Conservation (phyloP, 1,139 yeast genomes). For the Kluyveromyces sp. region DNA sequence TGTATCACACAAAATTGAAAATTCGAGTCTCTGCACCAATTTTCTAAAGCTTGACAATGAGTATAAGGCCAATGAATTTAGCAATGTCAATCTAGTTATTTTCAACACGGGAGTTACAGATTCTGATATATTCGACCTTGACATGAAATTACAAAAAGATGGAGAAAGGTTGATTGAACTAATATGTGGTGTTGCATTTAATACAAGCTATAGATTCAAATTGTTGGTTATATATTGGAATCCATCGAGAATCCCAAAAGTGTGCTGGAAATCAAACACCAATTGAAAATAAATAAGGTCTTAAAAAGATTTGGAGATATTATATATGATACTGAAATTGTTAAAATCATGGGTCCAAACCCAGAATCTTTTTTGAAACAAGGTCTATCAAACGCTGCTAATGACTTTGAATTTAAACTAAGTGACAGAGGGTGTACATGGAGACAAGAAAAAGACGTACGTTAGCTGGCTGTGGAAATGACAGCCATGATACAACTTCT, state of each 20-base stretch:
- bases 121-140: slow-evolving; percentile 27
- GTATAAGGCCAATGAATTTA: slow-evolving; percentile 16
- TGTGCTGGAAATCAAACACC: slow-evolving; percentile 16
- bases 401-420: slow-evolving; percentile 16
- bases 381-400: slow-evolving; percentile 19
- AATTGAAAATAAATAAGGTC: slow-evolving; percentile 22
- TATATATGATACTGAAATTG: slow-evolving; percentile 20
- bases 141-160: slow-evolving; percentile 28
- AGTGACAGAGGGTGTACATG: slow-evolving; percentile 26
- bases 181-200: slow-evolving; percentile 29
- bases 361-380: slow-evolving; percentile 22
- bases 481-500: slow-evolving; percentile 1
- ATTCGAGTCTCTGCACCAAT: neutral
- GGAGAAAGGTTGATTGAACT: slow-evolving; percentile 30
- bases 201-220: slow-evolving; percentile 29
- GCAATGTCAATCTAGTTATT: slow-evolving; percentile 28
- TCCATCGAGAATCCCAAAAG: slow-evolving; percentile 25
- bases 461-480: slow-evolving; percentile 10
- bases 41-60: slow-evolving; percentile 6
- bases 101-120: slow-evolving; percentile 34
- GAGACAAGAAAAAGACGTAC: slow-evolving; percentile 10
- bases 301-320: slow-evolving; percentile 20
- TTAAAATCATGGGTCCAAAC: slow-evolving; percentile 19
- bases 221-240: slow-evolving; percentile 32
- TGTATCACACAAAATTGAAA: neutral